These are phyloP conservation scores for Sesbania bispinosa DNA, from an alignment of 306 rosid species.

Conservation along the genomic window DNA sequence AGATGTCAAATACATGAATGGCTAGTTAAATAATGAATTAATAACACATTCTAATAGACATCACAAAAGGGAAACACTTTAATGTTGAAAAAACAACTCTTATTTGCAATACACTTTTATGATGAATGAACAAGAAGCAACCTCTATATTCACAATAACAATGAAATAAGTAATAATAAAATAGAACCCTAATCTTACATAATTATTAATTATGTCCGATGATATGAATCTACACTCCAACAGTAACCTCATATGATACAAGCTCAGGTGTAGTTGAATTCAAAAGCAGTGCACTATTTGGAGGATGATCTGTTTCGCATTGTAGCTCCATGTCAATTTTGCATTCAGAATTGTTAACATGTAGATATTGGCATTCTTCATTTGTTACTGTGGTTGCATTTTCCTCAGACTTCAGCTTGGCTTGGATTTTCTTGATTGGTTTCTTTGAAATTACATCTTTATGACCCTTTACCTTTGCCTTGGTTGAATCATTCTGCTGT, in stretches of 20 bases:
- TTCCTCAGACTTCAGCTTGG: constrained; percentile 46
- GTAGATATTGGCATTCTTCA: constrained; percentile 31
- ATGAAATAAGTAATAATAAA: constrained; percentile 15
- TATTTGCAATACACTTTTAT: constrained; percentile 18
- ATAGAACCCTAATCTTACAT: constrained; percentile 16
- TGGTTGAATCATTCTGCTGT: constrained; percentile 44
- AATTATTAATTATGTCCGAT: constrained; percentile 17
- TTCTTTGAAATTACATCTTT: constrained; percentile 58
- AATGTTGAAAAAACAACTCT: not conserved
- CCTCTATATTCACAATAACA: constrained; percentile 42
- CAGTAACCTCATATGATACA: constrained; percentile 51
- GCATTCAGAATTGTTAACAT: constrained; percentile 24
- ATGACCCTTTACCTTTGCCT: constrained; percentile 33
- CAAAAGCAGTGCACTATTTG: constrained; percentile 25
- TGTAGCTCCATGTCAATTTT: constrained; percentile 25
- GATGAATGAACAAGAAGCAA: constrained; percentile 25
- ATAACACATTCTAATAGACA: constrained; percentile 3
- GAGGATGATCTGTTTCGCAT: constrained; percentile 25
- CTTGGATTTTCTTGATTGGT: constrained; percentile 40
- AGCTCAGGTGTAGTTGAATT: constrained; percentile 41
- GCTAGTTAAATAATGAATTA: not conserved
- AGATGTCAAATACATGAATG: not conserved
- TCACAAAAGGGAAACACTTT: not conserved
- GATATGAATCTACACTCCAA: constrained; percentile 42
- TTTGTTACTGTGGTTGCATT: constrained; percentile 33